Evolutionary conservation across 1,284 basidiomycete species (phyloP), one percentile per base, ranked within the genome.

Genomic region (Papiliotrema nemorosa): DNA sequence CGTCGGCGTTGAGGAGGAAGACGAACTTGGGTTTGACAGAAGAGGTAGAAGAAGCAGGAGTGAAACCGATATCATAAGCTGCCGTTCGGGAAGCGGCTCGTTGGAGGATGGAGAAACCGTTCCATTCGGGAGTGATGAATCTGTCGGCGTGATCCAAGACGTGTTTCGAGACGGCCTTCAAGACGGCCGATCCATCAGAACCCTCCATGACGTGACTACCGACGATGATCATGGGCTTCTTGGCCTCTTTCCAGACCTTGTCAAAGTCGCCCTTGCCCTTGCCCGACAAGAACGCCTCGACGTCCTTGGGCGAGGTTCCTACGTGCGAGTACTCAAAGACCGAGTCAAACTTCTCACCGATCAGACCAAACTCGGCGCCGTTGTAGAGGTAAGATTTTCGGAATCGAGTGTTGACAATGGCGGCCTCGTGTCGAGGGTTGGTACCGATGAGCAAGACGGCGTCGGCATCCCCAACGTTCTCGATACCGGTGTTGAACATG

Each of bases 401-500:
- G 67, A 98, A 90, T 60, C 94, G 88, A 12, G 93, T 92, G 81
- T 98, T 98, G 69, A 98, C 80, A 53, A 97, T 93, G 29, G 96
- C 88, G 7, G 92, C 96, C 77, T 99, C 96, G 73, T 97, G 93
- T 42, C 96, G 83, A 13, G 94, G 94, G 78, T 98, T 97, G 49
- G 92, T 97, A 59, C 94, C 94, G 64, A 98, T 84, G 33, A 99
- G 84, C 18, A 98, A 83, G 59, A 99, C 88, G 31, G 79, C 89
- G 69, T 99, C 96, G 26, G 94, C 93, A 54, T 87, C 81, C 69
- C 96, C 94, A 39, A 94, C 81, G 40, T 89, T 88, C 36, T 90
- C 84, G 58, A 99, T 92, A 34, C 87, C 90, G n/a, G 86, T 81
- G 78, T 97, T 97, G 81, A 98, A 96, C 39, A 93, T 84, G 78